Evolutionary conservation across 2,329 filamentous ascomycete genomes (phyloP), one percentile per base, ranked within the genome.

Genomic region (Aspergillaceae sp.): DNA sequence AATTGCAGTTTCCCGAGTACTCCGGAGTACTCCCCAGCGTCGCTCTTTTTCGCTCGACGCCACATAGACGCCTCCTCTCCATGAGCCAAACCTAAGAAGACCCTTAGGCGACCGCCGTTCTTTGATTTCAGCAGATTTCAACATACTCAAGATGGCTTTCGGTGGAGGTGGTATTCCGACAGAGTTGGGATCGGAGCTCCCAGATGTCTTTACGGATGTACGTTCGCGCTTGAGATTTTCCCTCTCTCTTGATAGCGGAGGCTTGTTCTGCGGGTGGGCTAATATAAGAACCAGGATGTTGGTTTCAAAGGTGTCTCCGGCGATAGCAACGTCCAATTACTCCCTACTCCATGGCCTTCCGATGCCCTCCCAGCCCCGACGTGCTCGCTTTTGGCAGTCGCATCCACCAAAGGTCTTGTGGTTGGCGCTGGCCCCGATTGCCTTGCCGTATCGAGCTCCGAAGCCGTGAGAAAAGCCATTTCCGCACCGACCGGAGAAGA

Each of bases 341-440:
- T 97, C 37, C 87, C 88, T 10, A 76, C 82, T 19, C 74, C 83
- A 62, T 97, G 91, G 90, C 79, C 85, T 36, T 58, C 67, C 50
- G 74, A 82, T 55, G 72, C 78, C 34, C 74, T 86, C 27, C 91
- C 92, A 30, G 74, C 84, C 2, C 74, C 86, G 4, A 88, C 84
- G 40, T 82, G 88, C 8, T 94, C 87, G 2, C 82, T 98, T 34
- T 75, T 98, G 51, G 86, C 84, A 61, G 78, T 97, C 54, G 89
- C 91, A 45, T 83, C 87, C 30, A 79, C 76, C 50, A 83, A 82
- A 65, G 88, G 88, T 36, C 76, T 98, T 26, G 74, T 96, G 45
- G 91, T 91, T 29, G 92, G 90, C 42, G 92, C 87, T 43, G 86
- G 87, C 10, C 91, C 91, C 34, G 83, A 94, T 58, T 77, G 77